Evolutionary conservation across 2,329 filamentous ascomycete genomes (phyloP).

Genomic region (Colletotrichum tanaceti): DNA sequence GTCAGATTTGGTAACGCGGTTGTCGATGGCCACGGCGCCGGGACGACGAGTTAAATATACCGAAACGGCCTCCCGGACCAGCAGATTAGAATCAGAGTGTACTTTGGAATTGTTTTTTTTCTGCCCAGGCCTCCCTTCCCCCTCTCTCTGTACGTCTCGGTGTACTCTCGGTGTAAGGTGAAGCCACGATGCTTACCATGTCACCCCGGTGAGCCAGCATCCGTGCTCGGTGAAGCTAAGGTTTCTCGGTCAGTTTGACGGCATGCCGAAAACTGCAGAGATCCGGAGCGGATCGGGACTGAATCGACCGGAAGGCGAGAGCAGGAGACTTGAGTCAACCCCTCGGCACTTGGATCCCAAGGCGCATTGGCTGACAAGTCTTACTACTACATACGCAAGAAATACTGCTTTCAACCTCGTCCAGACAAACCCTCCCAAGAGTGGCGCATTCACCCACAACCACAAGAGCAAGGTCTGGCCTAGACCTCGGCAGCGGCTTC

Average conservation of each 20-base stretch:
- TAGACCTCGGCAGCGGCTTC: neutral
- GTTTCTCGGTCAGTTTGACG: neutral
- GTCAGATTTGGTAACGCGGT: neutral
- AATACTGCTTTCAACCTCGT: neutral
- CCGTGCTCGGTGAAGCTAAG: constrained; percentile 4
- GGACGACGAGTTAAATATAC: neutral
- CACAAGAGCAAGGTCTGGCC: neutral
- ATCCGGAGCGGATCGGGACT: neutral
- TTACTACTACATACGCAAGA: neutral
- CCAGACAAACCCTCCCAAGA: neutral
- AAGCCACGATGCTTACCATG: neutral
- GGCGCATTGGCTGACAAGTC: neutral
- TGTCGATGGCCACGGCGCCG: neutral
- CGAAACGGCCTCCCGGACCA: neutral
- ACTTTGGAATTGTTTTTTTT: neutral
- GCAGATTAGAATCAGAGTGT: neutral
- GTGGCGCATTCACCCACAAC: neutral
- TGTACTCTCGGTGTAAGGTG: constrained; percentile 16
- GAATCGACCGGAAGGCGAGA: no score
- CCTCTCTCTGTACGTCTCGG: neutral
- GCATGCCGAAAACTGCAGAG: neutral
- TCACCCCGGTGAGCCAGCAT: neutral
- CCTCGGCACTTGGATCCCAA: no score
- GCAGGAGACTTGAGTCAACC: no score
- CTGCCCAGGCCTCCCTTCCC: neutral